Base-by-base conservation (phyloP, 306 rosid genomes). In the Crataegus laevigata region DNA sequence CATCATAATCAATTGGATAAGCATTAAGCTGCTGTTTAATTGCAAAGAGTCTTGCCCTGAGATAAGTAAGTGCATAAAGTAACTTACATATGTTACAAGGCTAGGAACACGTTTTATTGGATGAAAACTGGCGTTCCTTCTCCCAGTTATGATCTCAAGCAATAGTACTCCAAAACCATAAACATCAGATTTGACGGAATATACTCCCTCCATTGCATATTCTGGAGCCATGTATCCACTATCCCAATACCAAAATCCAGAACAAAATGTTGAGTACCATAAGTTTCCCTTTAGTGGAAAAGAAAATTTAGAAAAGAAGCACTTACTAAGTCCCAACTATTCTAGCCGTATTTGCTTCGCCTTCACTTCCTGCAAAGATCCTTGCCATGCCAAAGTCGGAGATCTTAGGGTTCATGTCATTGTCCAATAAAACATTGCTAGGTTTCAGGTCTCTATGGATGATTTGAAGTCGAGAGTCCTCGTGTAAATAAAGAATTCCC, bases 271-370 rank as follows among this genome's bases (percentile, higher is more conserved):
- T 69, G 14, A 51, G 62, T 50, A 51, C 29, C 57, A 12, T 21
- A 45, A 24, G 3, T 12, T 34, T 34, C 38, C 38, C 8, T 34
- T 6, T 28, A 11, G 14, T 14, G 40, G 22, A 30, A 51, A 22
- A 42, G 29, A 55, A 42, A 25, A 24, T 38, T 57, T n/a, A 42
- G n/a, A 26, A 0, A 38, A 4, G 6, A 57, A 68, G 69, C 32
- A 79, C 90, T 84, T 85, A 91, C 97, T 19, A 87, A n/a, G 93
- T 92, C 38, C 93, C 97, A 29, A 85, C 93, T 24, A 92, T 78
- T 57, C 79, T 84, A 38, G 69, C 75, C 0, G 93, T 92, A 68
- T 83, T 81, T 10, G 55, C 75, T 68, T 73, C 54, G 4, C 77
- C 89, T 76, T 81, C 86, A 62, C 78, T 81, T 60, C 85, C 82